A percentile compares a stretch with the other conserved stretches of the same genome.
phyloP scores from a whole-genome alignment of 345 rosid genomes.

The Geranium rotundifolium region DNA sequence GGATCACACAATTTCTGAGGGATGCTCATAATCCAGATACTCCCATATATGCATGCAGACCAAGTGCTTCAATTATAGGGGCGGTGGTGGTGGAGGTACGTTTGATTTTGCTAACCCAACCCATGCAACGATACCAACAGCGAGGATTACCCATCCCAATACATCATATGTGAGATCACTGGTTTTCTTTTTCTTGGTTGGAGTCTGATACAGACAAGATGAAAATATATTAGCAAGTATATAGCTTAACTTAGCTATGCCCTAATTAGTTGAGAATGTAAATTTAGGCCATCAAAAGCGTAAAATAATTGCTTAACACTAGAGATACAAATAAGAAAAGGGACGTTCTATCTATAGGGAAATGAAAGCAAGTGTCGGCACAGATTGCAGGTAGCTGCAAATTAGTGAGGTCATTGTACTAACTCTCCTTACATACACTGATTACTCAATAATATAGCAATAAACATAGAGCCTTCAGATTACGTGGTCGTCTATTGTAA shows the following conservation, averaged over 20 bases:
- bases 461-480: background rate
- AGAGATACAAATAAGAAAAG: background rate
- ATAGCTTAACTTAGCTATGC: background rate
- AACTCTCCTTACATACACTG: background rate
- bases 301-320: background rate
- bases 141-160: slow-evolving; percentile 78
- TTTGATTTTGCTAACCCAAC: slow-evolving; percentile 69
- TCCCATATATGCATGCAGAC: background rate
- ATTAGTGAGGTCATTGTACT: background rate
- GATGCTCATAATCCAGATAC: background rate
- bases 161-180: slow-evolving; percentile 65
- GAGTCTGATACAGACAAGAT: slow-evolving; percentile 15
- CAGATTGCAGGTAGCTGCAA: background rate
- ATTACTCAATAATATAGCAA: background rate
- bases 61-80: slow-evolving; percentile 16
- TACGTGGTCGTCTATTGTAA: background rate
- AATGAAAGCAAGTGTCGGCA: no score
- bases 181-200: slow-evolving; percentile 46
- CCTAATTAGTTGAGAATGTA: background rate
- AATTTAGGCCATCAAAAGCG: background rate
- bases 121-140: slow-evolving; percentile 73
- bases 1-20: background rate
- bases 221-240: background rate
- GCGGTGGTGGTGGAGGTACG: slow-evolving; percentile 30
- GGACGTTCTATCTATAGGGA: no score